Base-by-base conservation (phyloP, 2,329 filamentous ascomycete genomes). In the Dothideomycetes sp. region DNA sequence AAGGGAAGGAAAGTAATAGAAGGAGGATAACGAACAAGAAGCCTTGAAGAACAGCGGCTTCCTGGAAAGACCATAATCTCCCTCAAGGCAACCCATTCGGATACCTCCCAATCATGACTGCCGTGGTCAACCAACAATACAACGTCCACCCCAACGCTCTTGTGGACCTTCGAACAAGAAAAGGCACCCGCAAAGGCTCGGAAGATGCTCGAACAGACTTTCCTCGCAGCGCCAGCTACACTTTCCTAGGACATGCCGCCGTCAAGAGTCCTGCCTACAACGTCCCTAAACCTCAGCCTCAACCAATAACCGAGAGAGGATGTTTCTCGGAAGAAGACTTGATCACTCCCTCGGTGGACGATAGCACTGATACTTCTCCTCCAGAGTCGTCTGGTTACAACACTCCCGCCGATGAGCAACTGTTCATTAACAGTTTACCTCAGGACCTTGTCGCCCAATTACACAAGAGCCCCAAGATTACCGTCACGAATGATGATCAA, bases 191-290 rank as follows among this genome's bases (percentile, higher is more conserved):
- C 28, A 30, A 44, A 17, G 19, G 29, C 12, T 28, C 34, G 5
- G 4, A n/a, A 12, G 18, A 31, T 13, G 29, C 32, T 3, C 41
- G 22, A 12, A 40, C 48, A 29, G 50, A 59, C 18, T 49, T 78
- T 20, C 67, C 68, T 19, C 67, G 73, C 43, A 69, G 74, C 33
- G 74, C 75, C 22, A 78, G 74, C 51, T 78, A 73, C 56, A 73
- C 70, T 33, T 67, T 71, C 48, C 55, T 78, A n/a, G 65, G 70
- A 3, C 17, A 34, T 24, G 31, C 32, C 4, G 58, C 61, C 19
- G 51, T 57, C 19, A 61, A 57, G 37, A 49, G 55, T 18, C 35
- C 57, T 27, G 33, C 46, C 8, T 47, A 51, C 13, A 53, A 51
- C 33, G 40, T 32, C 16, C 45, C 49, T 22, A 27, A 11, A 7